phyloP scores from a whole-genome alignment of 805 yeast species.

The Metschnikowia proteae region DNA sequence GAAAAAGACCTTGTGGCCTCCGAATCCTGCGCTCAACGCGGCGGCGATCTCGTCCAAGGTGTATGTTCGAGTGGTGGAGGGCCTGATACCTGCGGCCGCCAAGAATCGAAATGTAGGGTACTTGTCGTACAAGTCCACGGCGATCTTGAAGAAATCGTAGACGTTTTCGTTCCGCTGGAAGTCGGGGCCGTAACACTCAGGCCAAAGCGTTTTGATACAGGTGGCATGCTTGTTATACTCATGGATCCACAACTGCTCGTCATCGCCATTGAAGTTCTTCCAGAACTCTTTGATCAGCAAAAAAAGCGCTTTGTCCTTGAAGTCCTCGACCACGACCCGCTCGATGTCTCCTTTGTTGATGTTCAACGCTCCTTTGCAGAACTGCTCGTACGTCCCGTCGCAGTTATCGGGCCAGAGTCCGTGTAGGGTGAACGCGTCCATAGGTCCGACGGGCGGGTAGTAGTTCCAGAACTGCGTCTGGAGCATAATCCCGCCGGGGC shows the following conservation, averaged over 20 bases:
- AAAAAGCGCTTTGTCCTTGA: slow-evolving; percentile 24
- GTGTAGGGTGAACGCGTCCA: slow-evolving; percentile 39
- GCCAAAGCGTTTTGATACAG: slow-evolving; percentile 36
- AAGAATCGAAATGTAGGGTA: slow-evolving; percentile 37
- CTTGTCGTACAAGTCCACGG: slow-evolving; percentile 31
- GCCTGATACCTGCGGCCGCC: slow-evolving; percentile 33
- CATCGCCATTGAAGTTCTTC: slow-evolving; percentile 32
- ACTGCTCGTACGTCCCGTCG: slow-evolving; percentile 37
- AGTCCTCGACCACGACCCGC: slow-evolving; percentile 26
- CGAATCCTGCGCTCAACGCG: slow-evolving; percentile 33
- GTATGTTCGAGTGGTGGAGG: slow-evolving; percentile 32
- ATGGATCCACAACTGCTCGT: slow-evolving; percentile 37
- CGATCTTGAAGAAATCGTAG: slow-evolving; percentile 28
- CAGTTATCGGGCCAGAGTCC: slow-evolving; percentile 45
- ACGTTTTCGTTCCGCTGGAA: slow-evolving; percentile 22
- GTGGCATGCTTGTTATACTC: slow-evolving; percentile 45
- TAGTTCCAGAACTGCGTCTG: slow-evolving; percentile 44
- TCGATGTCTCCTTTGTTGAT: slow-evolving; percentile 21
- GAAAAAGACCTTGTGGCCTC: slow-evolving; percentile 30
- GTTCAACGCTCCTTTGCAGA: slow-evolving; percentile 32
- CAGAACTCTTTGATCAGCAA: slow-evolving; percentile 23
- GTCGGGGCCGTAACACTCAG: slow-evolving; percentile 30
- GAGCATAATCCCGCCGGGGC: slow-evolving; percentile 37
- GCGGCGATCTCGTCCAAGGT: slow-evolving; percentile 27
- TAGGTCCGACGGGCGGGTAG: slow-evolving; percentile 30